phyloP scores from a whole-genome alignment of 805 yeast species.

The Wickerhamiella domercqiae region DNA sequence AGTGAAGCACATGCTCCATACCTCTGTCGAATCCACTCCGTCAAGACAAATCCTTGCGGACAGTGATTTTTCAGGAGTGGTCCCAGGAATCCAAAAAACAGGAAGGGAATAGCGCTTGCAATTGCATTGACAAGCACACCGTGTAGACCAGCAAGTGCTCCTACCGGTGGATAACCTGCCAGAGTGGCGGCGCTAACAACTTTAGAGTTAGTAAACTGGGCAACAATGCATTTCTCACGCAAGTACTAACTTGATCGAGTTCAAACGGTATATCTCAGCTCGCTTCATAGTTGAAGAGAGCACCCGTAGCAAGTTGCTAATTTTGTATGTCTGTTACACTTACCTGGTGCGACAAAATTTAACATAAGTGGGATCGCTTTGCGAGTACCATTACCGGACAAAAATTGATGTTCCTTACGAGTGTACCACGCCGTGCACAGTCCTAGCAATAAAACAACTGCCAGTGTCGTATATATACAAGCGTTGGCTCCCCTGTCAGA shows the following conservation, averaged over 20 bases:
- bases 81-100: slow-evolving; percentile 69
- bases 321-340: slow-evolving; percentile 5
- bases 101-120: slow-evolving; percentile 69
- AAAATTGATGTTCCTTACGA: slow-evolving; percentile 38
- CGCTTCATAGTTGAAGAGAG: slow-evolving; percentile 4
- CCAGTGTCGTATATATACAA: slow-evolving; percentile 46
- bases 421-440: slow-evolving; percentile 44
- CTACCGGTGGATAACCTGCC: slow-evolving; percentile 75
- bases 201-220: slow-evolving; percentile 19
- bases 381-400: slow-evolving; percentile 70
- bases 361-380: slow-evolving; percentile 66
- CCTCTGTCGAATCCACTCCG: slow-evolving; percentile 86
- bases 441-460: slow-evolving; percentile 39
- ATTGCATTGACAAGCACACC: slow-evolving; percentile 71
- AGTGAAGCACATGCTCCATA: slow-evolving; percentile 60
- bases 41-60: slow-evolving; percentile 80
- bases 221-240: slow-evolving; percentile 52
- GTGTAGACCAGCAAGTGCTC: slow-evolving; percentile 72
- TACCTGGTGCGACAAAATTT: slow-evolving; percentile 80
- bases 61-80: slow-evolving; percentile 64
- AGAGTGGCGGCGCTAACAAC: slow-evolving; percentile 84
- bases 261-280: slow-evolving; percentile 63
- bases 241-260: slow-evolving; percentile 73
- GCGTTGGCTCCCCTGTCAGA: slow-evolving; percentile 47
- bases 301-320: slow-evolving; percentile 12